Evolutionary conservation across 179 eudicot species (phyloP).

Genomic region (Sideroxylon spinosum): DNA sequence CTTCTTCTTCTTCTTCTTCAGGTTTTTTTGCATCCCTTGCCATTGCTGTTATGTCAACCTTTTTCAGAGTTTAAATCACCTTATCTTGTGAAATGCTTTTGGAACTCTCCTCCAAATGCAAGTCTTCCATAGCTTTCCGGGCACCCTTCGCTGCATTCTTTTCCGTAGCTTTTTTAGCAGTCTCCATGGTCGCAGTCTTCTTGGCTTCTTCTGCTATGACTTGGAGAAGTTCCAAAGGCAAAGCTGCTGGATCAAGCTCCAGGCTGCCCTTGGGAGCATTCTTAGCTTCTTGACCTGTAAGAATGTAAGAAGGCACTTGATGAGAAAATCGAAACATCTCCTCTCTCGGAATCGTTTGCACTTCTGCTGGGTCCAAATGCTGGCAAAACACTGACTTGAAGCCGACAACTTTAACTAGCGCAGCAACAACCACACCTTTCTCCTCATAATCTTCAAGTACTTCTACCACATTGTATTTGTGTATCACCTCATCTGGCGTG

Average conservation of each 20-base stretch:
- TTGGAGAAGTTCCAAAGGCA: slow-evolving; percentile 54
- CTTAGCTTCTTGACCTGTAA: slow-evolving; percentile 58
- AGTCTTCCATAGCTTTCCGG: slow-evolving; percentile 12
- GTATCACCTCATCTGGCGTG: slow-evolving; percentile 36
- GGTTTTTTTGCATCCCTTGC: slow-evolving; percentile 11
- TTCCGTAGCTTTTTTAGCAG: slow-evolving; percentile 16
- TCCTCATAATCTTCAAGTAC: slow-evolving; percentile 48
- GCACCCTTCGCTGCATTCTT: not conserved
- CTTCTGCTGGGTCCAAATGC: slow-evolving; percentile 32
- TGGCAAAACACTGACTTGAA: slow-evolving; percentile 46
- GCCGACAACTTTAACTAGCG: slow-evolving; percentile 53
- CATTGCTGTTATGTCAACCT: not conserved
- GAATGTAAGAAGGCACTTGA: slow-evolving; percentile 62
- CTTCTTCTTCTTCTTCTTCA: not conserved
- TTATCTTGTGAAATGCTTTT: not conserved
- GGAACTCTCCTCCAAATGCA: not conserved
- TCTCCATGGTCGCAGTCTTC: slow-evolving; percentile 23
- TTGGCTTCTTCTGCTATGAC: slow-evolving; percentile 30
- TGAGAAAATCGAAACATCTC: slow-evolving; percentile 71
- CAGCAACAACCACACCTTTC: slow-evolving; percentile 37
- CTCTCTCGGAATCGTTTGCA: slow-evolving; percentile 44
- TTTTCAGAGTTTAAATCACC: not conserved
- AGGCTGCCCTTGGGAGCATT: slow-evolving; percentile 55
- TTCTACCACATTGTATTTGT: slow-evolving; percentile 55
- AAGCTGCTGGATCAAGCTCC: slow-evolving; percentile 78